Base-by-base conservation (phyloP, 192 early-diverging fungal genomes). In the Linnemannia exigua region DNA sequence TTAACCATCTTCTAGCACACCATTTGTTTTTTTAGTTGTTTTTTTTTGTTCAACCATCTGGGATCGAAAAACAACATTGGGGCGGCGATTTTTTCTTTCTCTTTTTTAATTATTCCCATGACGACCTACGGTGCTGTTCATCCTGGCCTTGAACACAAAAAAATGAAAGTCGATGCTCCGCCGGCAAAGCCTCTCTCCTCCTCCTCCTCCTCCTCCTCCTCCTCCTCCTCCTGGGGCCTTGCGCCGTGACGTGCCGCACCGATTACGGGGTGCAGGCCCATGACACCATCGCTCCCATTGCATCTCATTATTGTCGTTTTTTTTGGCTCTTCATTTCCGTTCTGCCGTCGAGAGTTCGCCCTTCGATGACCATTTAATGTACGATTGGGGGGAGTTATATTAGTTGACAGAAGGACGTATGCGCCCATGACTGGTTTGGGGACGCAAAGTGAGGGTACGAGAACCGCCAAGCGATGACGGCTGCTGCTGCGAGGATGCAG, bases 11-110 rank as follows among this genome's bases (percentile, higher is more conserved):
- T 63, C 58, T 31, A 63, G 28, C 28, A 25, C 58, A 25, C 52
- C 52, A 9, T 0, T 54, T 54, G 6, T 61, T 61, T 61, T 28
- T 61, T 31, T 61, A 31, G 25, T 54, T n/a, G 5, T 63, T 63
- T 63, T 25, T 63, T 1, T n/a, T 5, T 58, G n/a, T 8, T 5
- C 12, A 63, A 25, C 28, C 15, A 25, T 9, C 58, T 63, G 58
- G 58, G 58, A 63, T 63, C 28, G 58, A 63, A 63, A 63, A 63
- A 63, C 58, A 63, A 63, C 28, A 63, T 63, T 63, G 58, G 58
- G 58, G 58, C 58, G 58, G 58, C 58, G 58, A 63, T 63, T 63
- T 54, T 54, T 63, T 25, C 7, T 63, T 31, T 63, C 25, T 63
- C 11, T 8, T 63, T 63, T 14, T 63, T 31, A 63, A 31, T 31